These are phyloP conservation scores for Dimocarpus longan DNA, from an alignment of 345 rosid genomes.

Conservation along the genomic window DNA sequence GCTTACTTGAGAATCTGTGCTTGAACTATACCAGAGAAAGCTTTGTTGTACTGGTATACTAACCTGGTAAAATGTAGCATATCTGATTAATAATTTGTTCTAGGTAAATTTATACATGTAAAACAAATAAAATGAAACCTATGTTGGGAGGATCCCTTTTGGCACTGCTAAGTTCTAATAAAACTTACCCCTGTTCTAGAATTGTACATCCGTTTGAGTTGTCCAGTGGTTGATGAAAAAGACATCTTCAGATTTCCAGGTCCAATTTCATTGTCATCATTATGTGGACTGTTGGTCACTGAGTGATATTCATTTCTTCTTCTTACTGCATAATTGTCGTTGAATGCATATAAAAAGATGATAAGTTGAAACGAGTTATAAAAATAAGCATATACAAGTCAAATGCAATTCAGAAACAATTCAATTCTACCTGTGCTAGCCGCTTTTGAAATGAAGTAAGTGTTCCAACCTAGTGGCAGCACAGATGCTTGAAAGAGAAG, in stretches of 20 bases:
- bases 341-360: background rate
- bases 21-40: conserved; percentile 80
- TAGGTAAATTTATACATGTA: background rate
- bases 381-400: background rate
- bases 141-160: background rate
- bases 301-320: conserved; percentile 21
- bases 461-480: conserved; percentile 86
- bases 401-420: background rate
- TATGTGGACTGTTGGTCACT: conserved; percentile 26
- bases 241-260: conserved; percentile 71
- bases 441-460: conserved; percentile 66
- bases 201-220: conserved; percentile 67
- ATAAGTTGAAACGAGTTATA: background rate
- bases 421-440: conserved; percentile 37
- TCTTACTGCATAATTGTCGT: conserved; percentile 37
- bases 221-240: conserved; percentile 69
- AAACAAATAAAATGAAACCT: background rate
- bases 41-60: conserved; percentile 71
- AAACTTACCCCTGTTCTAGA: conserved; percentile 60
- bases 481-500: conserved; percentile 67
- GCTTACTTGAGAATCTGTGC: conserved; percentile 42
- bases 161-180: background rate
- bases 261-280: conserved; percentile 62
- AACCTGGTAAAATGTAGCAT: conserved; percentile 47
- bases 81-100: conserved; percentile 7